Conservation (phyloP, 2,329 filamentous ascomycete genomes). For the Trichoderma citrinoviride region DNA sequence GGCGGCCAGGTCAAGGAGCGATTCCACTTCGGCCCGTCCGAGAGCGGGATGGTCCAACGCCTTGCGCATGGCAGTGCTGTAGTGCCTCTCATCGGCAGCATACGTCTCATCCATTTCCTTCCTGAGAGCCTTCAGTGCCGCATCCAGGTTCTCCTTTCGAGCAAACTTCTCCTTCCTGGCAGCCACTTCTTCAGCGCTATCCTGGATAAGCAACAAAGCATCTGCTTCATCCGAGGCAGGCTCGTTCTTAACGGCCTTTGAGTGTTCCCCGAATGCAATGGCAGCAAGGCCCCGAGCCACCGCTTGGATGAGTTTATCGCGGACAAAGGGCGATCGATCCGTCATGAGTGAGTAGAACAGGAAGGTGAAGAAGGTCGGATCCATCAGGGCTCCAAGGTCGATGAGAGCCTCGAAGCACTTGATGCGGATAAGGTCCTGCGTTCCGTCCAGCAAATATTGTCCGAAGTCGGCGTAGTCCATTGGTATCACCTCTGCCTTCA, state of each 20-base stretch:
- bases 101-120: slow-evolving; percentile 46
- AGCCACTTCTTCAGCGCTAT: slow-evolving; percentile 50
- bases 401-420: slow-evolving; percentile 64
- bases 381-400: slow-evolving; percentile 59
- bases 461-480: slow-evolving; percentile 55
- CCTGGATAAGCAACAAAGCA: slow-evolving; percentile 43
- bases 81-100: slow-evolving; percentile 37
- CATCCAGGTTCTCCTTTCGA: slow-evolving; percentile 60
- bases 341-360: slow-evolving; percentile 58
- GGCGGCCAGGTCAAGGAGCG: slow-evolving; percentile 43
- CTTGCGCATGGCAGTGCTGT: slow-evolving; percentile 44
- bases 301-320: slow-evolving; percentile 57
- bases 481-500: slow-evolving; percentile 62
- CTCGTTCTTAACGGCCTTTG: slow-evolving; percentile 44
- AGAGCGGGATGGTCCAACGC: slow-evolving; percentile 41
- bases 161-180: slow-evolving; percentile 62
- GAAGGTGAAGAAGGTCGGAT: slow-evolving; percentile 54
- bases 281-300: slow-evolving; percentile 59
- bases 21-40: slow-evolving; percentile 43
- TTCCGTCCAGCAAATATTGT: slow-evolving; percentile 64
- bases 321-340: slow-evolving; percentile 62
- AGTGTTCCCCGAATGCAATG: slow-evolving; percentile 61
- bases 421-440: slow-evolving; percentile 60
- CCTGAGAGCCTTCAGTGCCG: slow-evolving; percentile 48
- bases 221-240: slow-evolving; percentile 38